Evolutionary conservation across 768 basidiomycete species (phyloP).

Genomic region (Agaricus sinodeliciosus): DNA sequence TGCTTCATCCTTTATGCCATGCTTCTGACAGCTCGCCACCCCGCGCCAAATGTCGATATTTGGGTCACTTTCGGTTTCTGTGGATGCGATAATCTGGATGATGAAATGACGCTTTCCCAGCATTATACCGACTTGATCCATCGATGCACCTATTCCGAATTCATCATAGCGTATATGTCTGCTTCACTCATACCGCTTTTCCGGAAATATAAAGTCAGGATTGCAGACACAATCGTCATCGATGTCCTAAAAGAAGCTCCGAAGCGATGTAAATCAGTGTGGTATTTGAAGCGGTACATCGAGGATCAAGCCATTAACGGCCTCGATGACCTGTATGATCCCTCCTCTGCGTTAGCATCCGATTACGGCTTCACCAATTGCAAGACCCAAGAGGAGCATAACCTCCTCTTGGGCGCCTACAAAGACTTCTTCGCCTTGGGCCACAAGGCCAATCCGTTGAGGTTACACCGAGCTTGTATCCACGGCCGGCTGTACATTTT

Average conservation of each 20-base stretch:
- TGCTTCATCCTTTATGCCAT: not conserved
- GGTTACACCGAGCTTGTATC: conserved; percentile 29
- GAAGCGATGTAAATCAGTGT: conserved; percentile 22
- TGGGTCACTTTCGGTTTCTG: conserved; percentile 22
- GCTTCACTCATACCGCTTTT: conserved; percentile 21
- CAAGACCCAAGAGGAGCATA: conserved; percentile 16
- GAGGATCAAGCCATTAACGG: conserved; percentile 3
- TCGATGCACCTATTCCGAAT: conserved; percentile 29
- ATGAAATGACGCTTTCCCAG: conserved; percentile 9
- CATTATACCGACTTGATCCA: conserved; percentile 20
- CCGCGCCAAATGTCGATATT: conserved; percentile 7
- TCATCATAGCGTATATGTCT: conserved; percentile 21
- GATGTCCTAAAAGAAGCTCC: conserved; percentile 20
- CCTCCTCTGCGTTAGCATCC: conserved; percentile 10
- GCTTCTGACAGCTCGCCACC: conserved; percentile 1
- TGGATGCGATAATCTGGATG: conserved; percentile 6
- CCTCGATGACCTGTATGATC: conserved; percentile 2
- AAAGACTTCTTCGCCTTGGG: conserved; percentile 20
- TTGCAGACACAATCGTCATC: conserved; percentile 15
- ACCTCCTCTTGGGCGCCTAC: conserved; percentile 25
- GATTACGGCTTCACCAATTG: conserved; percentile 35
- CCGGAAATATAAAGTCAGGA: conserved; percentile 13
- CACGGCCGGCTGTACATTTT: conserved; percentile 24
- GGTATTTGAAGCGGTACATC: conserved; percentile 28
- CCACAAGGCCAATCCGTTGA: conserved; percentile 19